These are phyloP conservation scores for Mortierella alpina DNA, from an alignment of 192 early-diverging fungal species.

Conservation along the genomic window DNA sequence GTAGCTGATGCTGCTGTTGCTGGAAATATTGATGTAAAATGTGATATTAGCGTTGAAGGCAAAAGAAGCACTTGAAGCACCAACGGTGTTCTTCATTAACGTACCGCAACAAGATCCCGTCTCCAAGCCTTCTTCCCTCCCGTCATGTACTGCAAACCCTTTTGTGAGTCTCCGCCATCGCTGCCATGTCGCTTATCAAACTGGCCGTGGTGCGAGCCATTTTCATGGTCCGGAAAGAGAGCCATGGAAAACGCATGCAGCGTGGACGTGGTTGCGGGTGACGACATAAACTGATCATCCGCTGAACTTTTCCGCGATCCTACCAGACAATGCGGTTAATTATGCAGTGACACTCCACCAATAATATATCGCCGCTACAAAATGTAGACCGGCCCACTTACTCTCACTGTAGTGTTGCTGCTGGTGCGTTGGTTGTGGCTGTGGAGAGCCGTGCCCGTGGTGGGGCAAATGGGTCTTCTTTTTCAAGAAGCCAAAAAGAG, in stretches of 20 bases:
- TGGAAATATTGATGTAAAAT: neutral
- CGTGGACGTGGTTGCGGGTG: constrained; percentile 1
- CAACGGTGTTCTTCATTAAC: neutral
- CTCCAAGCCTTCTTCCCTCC: constrained; percentile 26
- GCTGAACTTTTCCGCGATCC: constrained; percentile 38
- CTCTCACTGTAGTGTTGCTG: constrained; percentile 11
- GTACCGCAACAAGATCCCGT: neutral
- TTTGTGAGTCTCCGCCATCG: constrained; percentile 26
- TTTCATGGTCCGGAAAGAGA: constrained; percentile 28
- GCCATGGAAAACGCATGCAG: constrained; percentile 17
- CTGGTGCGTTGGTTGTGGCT: constrained; percentile 7
- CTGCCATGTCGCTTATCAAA: constrained; percentile 20
- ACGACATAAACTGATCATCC: constrained; percentile 18
- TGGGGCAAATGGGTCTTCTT: constrained; percentile 25
- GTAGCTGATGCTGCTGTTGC: neutral
- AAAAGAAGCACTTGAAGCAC: too few species aligned
- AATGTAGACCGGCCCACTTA: neutral
- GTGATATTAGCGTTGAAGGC: neutral
- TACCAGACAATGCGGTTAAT: neutral
- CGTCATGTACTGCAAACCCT: constrained; percentile 19
- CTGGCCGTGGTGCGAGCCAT: neutral
- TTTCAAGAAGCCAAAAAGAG: constrained; percentile 26
- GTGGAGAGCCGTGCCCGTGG: constrained; percentile 6
- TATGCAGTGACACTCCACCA: neutral
- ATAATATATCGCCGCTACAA: neutral